phyloP scores from a whole-genome alignment of 2,329 filamentous ascomycete genomes.

The Cordyceps fumosorosea region DNA sequence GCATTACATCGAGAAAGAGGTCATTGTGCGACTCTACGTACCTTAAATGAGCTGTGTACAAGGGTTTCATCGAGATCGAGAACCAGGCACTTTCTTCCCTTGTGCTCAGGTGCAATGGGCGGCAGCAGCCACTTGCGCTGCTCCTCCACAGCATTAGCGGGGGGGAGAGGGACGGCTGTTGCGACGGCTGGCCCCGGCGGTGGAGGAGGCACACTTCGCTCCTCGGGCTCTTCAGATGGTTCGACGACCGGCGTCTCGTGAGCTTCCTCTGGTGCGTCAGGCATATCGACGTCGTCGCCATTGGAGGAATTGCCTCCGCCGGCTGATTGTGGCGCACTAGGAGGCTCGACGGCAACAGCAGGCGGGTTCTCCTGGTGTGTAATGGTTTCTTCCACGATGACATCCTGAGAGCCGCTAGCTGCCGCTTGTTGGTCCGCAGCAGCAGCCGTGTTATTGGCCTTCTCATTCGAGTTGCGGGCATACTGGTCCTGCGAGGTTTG shows the following conservation, averaged over 20 bases:
- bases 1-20: slow-evolving; percentile 7
- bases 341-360: slow-evolving; percentile 39
- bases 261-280: slow-evolving; percentile 49
- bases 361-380: slow-evolving; percentile 38
- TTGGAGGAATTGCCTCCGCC: slow-evolving; percentile 25
- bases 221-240: slow-evolving; percentile 28
- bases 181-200: slow-evolving; percentile 40
- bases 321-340: slow-evolving; percentile 19
- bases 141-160: slow-evolving; percentile 35
- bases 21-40: slow-evolving; percentile 31
- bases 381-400: slow-evolving; percentile 37
- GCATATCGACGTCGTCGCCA: slow-evolving; percentile 62
- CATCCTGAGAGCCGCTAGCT: slow-evolving; percentile 41
- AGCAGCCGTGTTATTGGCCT: slow-evolving; percentile 30
- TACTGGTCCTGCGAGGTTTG: slow-evolving; percentile 47
- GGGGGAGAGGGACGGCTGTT: slow-evolving; percentile 33
- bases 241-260: slow-evolving; percentile 29
- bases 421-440: slow-evolving; percentile 41
- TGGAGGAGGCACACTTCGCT: slow-evolving; percentile 34
- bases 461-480: slow-evolving; percentile 39
- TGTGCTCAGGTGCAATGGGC: slow-evolving; percentile 70
- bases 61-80: slow-evolving; percentile 94
- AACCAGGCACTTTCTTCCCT: slow-evolving; percentile 88
- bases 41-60: slow-evolving; percentile 98
- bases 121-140: slow-evolving; percentile 67